phyloP scores from a whole-genome alignment of 2,329 filamentous ascomycete species.

The Pseudogymnoascus sp. region DNA sequence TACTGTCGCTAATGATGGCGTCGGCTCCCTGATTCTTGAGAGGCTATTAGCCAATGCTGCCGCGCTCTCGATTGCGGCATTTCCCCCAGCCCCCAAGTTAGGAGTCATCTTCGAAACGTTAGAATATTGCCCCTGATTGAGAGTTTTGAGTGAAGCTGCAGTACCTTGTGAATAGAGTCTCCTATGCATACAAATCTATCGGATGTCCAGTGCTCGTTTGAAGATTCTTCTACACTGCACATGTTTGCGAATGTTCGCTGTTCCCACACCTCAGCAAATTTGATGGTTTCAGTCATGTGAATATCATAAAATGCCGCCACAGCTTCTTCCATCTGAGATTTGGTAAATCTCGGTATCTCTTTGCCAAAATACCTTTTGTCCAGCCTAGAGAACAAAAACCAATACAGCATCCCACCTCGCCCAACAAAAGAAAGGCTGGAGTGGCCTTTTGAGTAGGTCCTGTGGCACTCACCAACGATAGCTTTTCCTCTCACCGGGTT shows the following conservation, averaged over 20 bases:
- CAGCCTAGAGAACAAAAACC: not conserved
- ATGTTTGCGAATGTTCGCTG: not conserved
- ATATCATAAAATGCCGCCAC: not conserved
- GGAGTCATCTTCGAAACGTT: constrained; percentile 13
- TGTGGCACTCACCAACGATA: constrained; percentile 1
- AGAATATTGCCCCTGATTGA: not conserved
- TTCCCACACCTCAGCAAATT: not conserved
- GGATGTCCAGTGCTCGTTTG: constrained; percentile 11
- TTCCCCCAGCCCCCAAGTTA: constrained; percentile 12
- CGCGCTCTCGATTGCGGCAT: constrained; percentile 14
- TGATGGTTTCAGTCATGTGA: not conserved
- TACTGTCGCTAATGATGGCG: not conserved
- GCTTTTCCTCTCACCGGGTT: not conserved
- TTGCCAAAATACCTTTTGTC: not conserved
- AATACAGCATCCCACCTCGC: constrained; percentile 14
- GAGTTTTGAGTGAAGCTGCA: not conserved
- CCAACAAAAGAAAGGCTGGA: constrained; percentile 17
- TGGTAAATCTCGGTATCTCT: not conserved
- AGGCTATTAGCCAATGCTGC: constrained; percentile 12
- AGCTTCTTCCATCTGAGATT: not conserved
- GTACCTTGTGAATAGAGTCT: constrained; percentile 13
- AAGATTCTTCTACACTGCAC: not conserved
- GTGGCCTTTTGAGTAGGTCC: constrained; percentile 12
- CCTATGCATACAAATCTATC: constrained; percentile 10
- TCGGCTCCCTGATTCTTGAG: not conserved